These are phyloP conservation scores for Wallacemonas sp. DNA, from an alignment of 208 protist species.

Conservation along the genomic window DNA sequence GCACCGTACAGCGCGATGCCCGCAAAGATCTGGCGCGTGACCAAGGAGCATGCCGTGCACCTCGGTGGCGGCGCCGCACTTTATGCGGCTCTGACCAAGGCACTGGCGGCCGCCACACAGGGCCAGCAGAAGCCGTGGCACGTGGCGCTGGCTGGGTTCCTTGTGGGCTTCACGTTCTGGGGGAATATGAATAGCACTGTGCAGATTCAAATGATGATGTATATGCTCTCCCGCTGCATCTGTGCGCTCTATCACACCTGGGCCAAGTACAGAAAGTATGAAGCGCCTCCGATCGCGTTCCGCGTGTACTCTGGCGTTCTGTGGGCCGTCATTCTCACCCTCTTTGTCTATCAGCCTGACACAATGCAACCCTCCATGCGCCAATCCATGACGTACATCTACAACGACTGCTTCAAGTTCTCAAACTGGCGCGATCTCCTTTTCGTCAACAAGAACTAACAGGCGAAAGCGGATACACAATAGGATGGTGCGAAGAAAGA, in stretches of 20 bases:
- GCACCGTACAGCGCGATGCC: slow-evolving; percentile 57
- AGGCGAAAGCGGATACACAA: too few species aligned
- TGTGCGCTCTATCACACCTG: slow-evolving; percentile 56
- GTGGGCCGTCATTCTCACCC: slow-evolving; percentile 71
- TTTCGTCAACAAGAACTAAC: slow-evolving; percentile 45
- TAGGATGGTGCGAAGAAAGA: too few species aligned
- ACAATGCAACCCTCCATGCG: slow-evolving; percentile 80
- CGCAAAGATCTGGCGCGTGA: slow-evolving; percentile 59
- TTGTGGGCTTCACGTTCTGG: slow-evolving; percentile 75
- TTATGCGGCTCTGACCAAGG: slow-evolving; percentile 58
- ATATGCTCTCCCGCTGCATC: slow-evolving; percentile 79
- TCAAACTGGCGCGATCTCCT: slow-evolving; percentile 69
- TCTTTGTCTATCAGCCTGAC: slow-evolving; percentile 71
- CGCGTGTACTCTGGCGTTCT: slow-evolving; percentile 66
- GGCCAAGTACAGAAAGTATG: slow-evolving; percentile 21
- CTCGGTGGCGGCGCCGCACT: slow-evolving; percentile 63
- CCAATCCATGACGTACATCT: slow-evolving; percentile 86
- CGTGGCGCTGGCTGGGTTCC: slow-evolving; percentile 72
- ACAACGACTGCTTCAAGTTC: slow-evolving; percentile 66
- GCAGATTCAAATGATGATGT: slow-evolving; percentile 91
- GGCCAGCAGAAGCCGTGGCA: slow-evolving; percentile 59
- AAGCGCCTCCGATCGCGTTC: slow-evolving; percentile 36
- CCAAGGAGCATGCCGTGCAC: slow-evolving; percentile 65
- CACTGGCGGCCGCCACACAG: slow-evolving; percentile 33
- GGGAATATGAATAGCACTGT: slow-evolving; percentile 62